These are phyloP conservation scores for Teratosphaeria zuluensis DNA, from an alignment of 2,329 filamentous ascomycete genomes.

Conservation along the genomic window DNA sequence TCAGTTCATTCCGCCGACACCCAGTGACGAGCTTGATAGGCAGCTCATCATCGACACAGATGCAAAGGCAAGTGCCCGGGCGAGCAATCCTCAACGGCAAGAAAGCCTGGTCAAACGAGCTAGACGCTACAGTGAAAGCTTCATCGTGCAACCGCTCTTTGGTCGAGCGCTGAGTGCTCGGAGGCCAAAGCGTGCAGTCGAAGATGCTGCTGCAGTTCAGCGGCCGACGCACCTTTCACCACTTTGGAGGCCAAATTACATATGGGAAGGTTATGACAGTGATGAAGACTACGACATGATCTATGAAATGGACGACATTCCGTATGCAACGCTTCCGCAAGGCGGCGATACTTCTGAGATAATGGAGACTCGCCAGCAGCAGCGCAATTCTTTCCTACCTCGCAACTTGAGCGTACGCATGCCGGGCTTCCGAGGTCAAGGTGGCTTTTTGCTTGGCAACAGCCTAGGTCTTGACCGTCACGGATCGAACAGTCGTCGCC, in stretches of 20 bases:
- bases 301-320: constrained; percentile 10
- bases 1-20: constrained; percentile 47
- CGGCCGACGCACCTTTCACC: constrained; percentile 41
- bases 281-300: constrained; percentile 28
- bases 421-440: constrained; percentile 31
- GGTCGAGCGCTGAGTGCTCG: constrained; percentile 14
- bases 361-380: constrained; percentile 4
- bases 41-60: constrained; percentile 19
- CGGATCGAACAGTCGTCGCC: constrained; percentile 34
- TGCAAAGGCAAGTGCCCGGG: neutral
- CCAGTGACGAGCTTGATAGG: constrained; percentile 36
- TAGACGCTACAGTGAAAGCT: constrained; percentile 36
- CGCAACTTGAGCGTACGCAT: constrained; percentile 24
- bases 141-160: constrained; percentile 32
- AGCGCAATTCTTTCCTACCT: constrained; percentile 11
- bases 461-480: constrained; percentile 45
- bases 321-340: constrained; percentile 24
- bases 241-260: constrained; percentile 54
- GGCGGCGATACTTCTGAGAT: constrained; percentile 40
- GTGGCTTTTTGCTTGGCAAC: constrained; percentile 45
- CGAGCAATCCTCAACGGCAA: constrained; percentile 22
- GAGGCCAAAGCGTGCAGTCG: constrained; percentile 10
- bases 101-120: constrained; percentile 34
- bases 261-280: constrained; percentile 49
- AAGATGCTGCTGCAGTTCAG: constrained; percentile 13